Evolutionary conservation across 31 red algal species (phyloP), one percentile per base, ranked within the genome.

Genomic region (Bonnemaisonia californica): DNA sequence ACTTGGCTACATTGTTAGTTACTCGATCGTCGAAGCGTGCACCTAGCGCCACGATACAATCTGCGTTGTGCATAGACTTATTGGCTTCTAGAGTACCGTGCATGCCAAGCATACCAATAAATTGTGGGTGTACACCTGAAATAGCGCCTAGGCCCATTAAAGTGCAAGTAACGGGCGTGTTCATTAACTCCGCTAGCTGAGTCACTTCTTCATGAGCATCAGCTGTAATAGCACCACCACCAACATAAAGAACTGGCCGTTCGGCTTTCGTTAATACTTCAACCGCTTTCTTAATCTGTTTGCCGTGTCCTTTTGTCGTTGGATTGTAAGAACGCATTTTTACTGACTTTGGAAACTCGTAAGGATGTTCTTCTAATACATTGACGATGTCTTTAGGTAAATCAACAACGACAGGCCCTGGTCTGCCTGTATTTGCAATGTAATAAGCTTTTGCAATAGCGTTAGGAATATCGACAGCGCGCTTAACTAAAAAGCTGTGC

Each of bases 321-420:
- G 77, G 77, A 4, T 81, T 75, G 32, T 81, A 81, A 41, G 30
- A 16, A 31, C 13, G 77, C 5, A 69, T 28, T 26, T 38, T 42
- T 19, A 63, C 4, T 8, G 5, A 12, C 4, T 13, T 5, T 32
- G 24, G 7, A 59, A 19, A 59, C 9, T 37, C n/a, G 9, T 31
- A 35, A 4, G 33, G 8, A n/a, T 8, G 4, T 23, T 64, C 21
- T 5, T 26, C 40, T 4, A n/a, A 24, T 19, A 7, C 11, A 29
- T 29, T 16, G 32, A 9, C 21, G 23, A 35, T 29, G 51, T 85
- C 54, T 77, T 85, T 76, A 4, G 81, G 71, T 7, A 85, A 19
- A 35, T 85, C 81, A 16, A 85, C 76, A 4, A 85, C 34, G 4
- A 85, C 81, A 37, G 81, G 81, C 4, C 81, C 81, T 5, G 81